Base-by-base conservation (phyloP, 352 stramenopile species). In the Globisporangium orthogonon region DNA sequence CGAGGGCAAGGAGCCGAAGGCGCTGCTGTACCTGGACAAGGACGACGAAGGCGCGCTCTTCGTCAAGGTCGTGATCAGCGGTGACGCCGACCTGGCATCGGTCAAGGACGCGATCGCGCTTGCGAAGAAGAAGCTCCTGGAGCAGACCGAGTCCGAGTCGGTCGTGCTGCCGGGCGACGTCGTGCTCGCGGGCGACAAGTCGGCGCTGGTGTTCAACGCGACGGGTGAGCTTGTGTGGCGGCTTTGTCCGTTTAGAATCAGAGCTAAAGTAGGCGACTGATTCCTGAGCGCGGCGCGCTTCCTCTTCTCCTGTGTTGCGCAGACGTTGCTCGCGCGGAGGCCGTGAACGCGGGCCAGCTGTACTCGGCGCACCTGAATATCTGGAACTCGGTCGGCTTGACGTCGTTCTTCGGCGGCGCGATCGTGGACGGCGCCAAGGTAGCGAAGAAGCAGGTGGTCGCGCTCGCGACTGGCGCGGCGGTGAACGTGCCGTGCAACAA, bases 401-500 rank as follows among this genome's bases (percentile, higher is more conserved):
- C 81, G 5, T 89, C 81, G 40, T 59, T 91, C 18, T 91, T 86
- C 43, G 81, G 81, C 30, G 81, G 81, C 13, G 81, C 81, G 9
- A 63, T 91, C 48, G 73, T 86, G 23, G 76, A 88, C 51, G 65
- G 62, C 23, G 52, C 63, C 2, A 79, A 73, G 53, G 62, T 88
- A 54, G 54, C 70, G 52, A 83, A 83, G 61, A 88, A 89, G 71
- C 69, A 87, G 54, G 52, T 83, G 17, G 63, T 87, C 29, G 48
- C 69, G 14, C 65, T 74, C 4, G 71, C 80, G 58, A 72, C 56
- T 45, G 81, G 71, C 31, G 61, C 65, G 7, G 79, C 78, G 5
- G 76, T 91, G 31, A 68, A 87, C 52, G 78, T 91, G 66, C 78
- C 76, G 52, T 91, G 78, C 70, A 81, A 89, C 74, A 89, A 89